Base-by-base conservation (phyloP, 208 protist genomes). In the Leishmania tropica region DNA sequence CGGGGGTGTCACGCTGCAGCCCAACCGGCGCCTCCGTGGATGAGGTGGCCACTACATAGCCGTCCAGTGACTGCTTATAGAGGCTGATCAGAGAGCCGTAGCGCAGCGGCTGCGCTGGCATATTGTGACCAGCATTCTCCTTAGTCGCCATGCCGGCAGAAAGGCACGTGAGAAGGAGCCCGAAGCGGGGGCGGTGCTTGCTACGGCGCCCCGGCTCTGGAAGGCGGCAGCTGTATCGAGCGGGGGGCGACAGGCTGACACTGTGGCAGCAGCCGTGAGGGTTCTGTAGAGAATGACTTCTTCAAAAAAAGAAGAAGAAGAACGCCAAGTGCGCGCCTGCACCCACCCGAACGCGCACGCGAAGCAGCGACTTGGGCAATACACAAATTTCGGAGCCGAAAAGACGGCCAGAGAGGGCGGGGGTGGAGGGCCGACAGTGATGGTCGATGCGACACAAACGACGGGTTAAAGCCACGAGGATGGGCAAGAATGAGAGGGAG, bases 11-110 rank as follows among this genome's bases (percentile, higher is more conserved):
- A 51, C 79, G 15, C 78, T 86, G 83, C 78, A 93, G 37, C 1
- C 89, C 85, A 1, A 93, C 85, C 28, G 89, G 87, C 0, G 84
- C 78, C 62, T 88, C 84, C 2, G 84, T 86, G 5, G 89, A 91
- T 60, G 78, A 83, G 28, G 89, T 93, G 47, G 86, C 82, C 28
- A 89, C 84, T 0, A 93, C 84, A 53, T 86, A 91, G 19, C 89
- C 86, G 71, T 88, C 83, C 60, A 82, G 79, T 1, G 85, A 84
- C 77, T 89, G 83, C 45, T 85, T 78, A 75, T 85, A 89, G 37
- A 93, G 85, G 51, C 82, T 80, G 31, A 90, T 76, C 6, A 87
- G 81, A 53, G 80, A 84, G 58, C 86, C 89, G 73, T 92, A 90
- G 45, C 80, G 84, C 40, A 90, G 80, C 48, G 84, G 75, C 51